These are phyloP conservation scores for Domatiomyces catenatus DNA, from an alignment of 2,329 filamentous ascomycete genomes.

Conservation along the genomic window DNA sequence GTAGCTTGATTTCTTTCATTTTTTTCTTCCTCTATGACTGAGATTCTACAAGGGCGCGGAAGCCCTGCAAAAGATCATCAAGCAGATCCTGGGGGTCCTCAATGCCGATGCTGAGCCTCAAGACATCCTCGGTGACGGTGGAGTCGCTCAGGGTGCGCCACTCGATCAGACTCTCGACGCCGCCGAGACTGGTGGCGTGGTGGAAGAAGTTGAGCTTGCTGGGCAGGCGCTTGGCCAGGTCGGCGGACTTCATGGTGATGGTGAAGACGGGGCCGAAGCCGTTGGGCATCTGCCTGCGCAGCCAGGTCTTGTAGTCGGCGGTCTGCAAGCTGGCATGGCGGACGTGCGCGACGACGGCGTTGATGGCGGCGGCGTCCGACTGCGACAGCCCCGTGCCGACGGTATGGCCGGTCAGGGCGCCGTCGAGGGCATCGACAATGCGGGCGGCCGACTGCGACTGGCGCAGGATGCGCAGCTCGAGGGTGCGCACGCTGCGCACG, in stretches of 20 bases:
- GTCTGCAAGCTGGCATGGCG: conserved; percentile 68
- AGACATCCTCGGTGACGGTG: conserved; percentile 52
- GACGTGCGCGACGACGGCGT: conserved; percentile 44
- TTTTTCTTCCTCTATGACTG: neutral
- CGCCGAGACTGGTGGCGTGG: conserved; percentile 85
- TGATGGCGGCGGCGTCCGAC: conserved; percentile 32
- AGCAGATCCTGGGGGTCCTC: conserved; percentile 75
- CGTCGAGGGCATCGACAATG: conserved; percentile 58
- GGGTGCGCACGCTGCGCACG: conserved; percentile 66
- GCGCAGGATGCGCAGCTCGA: conserved; percentile 65
- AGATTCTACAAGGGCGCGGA: conserved; percentile 36
- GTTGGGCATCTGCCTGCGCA: conserved; percentile 74
- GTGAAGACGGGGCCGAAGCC: conserved; percentile 84
- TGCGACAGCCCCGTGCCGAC: conserved; percentile 24
- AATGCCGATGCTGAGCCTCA: conserved; percentile 73
- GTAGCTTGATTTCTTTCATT: too few species aligned
- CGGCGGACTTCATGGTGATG: conserved; percentile 47
- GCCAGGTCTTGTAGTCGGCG: conserved; percentile 51
- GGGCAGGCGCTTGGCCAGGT: conserved; percentile 53
- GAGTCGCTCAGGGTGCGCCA: conserved; percentile 83
- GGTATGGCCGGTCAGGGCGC: conserved; percentile 28
- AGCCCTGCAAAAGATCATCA: conserved; percentile 54
- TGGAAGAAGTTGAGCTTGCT: conserved; percentile 71
- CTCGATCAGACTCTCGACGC: conserved; percentile 90
- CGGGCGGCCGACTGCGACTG: conserved; percentile 56